phyloP scores from a whole-genome alignment of 208 protist species.

The Phytomonas francai region DNA sequence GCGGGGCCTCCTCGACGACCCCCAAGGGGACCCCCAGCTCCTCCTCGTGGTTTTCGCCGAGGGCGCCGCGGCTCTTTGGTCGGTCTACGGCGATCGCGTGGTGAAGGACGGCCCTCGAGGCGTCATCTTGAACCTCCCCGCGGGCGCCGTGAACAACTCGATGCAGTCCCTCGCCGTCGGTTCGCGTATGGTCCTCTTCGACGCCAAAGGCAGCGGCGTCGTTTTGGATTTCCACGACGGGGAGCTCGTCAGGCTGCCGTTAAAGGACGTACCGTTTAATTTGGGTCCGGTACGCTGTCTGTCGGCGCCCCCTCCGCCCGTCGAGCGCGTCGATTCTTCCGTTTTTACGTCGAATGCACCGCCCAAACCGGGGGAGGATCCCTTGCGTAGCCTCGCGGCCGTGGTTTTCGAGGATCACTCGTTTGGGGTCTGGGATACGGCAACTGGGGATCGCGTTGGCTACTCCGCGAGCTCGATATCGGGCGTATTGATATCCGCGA shows the following conservation, averaged over 20 bases:
- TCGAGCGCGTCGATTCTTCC: constrained; percentile 3
- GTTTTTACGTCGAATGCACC: constrained; percentile 11
- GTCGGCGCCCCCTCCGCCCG: constrained; percentile 11
- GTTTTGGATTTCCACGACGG: constrained; percentile 23
- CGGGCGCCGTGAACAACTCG: constrained; percentile 18
- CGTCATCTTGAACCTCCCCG: constrained; percentile 32
- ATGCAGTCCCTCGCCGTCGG: constrained; percentile 30
- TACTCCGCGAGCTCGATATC: constrained; percentile 20
- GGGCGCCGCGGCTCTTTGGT: constrained; percentile 67
- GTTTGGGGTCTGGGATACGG: constrained; percentile 56
- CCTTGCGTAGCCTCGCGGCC: constrained; percentile 2
- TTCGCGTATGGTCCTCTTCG: constrained; percentile 34
- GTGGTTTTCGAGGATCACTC: constrained; percentile 34
- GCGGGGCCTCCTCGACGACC: constrained; percentile 36
- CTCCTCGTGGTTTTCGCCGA: constrained; percentile 68
- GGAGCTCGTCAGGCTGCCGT: constrained; percentile 17
- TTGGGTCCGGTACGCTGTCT: constrained; percentile 20
- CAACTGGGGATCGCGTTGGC: constrained; percentile 35
- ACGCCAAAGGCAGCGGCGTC: constrained; percentile 30
- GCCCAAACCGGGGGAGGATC: background rate
- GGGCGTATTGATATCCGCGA: constrained; percentile 13
- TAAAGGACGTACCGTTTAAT: constrained; percentile 26
- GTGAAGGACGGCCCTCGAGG: constrained; percentile 44
- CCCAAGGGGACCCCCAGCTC: constrained; percentile 60
- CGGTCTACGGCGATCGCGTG: constrained; percentile 66